phyloP scores from a whole-genome alignment of 208 protist genomes.

The Trypanosoma platydactyli region DNA sequence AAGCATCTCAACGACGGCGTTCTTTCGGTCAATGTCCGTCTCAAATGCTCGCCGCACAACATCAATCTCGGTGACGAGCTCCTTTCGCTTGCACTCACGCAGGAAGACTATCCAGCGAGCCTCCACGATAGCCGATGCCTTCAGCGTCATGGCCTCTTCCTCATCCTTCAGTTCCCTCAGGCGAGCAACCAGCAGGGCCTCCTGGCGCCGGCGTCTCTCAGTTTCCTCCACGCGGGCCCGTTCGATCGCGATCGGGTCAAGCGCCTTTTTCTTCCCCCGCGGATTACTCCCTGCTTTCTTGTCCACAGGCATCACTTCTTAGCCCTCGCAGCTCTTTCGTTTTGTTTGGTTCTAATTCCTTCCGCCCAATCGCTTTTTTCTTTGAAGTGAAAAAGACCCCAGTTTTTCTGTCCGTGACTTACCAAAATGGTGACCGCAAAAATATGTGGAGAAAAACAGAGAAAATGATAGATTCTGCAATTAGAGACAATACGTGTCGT shows the following conservation, averaged over 20 bases:
- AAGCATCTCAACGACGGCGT: constrained; percentile 90
- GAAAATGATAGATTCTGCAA: too few species aligned
- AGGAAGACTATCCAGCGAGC: constrained; percentile 90
- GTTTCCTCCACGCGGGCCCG: constrained; percentile 72
- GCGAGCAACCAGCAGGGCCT: constrained; percentile 67
- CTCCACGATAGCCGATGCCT: constrained; percentile 61
- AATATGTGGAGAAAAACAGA: neutral
- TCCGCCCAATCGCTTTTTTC: too few species aligned
- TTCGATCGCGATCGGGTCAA: constrained; percentile 61
- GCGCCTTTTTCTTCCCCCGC: neutral
- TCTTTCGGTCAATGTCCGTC: constrained; percentile 91
- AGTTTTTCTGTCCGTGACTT: too few species aligned
- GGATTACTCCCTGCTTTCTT: neutral
- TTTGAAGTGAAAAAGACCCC: too few species aligned
- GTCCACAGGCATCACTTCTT: neutral
- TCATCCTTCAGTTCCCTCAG: constrained; percentile 79
- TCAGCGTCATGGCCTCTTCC: constrained; percentile 67
- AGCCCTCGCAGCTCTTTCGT: neutral
- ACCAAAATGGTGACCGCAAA: neutral
- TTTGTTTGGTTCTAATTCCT: neutral
- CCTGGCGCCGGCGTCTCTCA: constrained; percentile 65
- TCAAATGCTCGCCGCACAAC: constrained; percentile 90
- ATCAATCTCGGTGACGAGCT: constrained; percentile 90
- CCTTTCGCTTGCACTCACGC: constrained; percentile 92
- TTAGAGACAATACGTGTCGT: too few species aligned